phyloP scores from a whole-genome alignment of 495 filamentous ascomycete genomes.

The Symbiotaphrina buchneri region DNA sequence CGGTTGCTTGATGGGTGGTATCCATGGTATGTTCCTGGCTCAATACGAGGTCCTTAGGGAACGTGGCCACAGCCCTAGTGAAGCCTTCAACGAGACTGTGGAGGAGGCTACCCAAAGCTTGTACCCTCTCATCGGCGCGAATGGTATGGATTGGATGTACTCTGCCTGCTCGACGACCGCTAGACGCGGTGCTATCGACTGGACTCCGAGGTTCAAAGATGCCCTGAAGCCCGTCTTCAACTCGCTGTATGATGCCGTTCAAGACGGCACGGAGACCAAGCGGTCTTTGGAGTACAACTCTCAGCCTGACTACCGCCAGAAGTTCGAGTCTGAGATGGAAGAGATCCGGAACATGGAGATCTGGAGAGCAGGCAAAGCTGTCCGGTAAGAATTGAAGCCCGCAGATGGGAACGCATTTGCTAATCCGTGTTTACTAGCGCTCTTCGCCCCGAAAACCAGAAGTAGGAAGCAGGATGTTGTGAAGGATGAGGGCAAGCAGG shows the following conservation, averaged over 20 bases:
- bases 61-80: constrained; percentile 85
- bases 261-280: constrained; percentile 76
- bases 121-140: constrained; percentile 85
- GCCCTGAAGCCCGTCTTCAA: constrained; percentile 97
- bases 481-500: neutral
- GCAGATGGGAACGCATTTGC: constrained; percentile 6
- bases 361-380: constrained; percentile 96
- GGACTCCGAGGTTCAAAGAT: constrained; percentile 86
- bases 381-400: constrained; percentile 32
- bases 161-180: constrained; percentile 97
- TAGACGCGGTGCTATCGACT: constrained; percentile 95
- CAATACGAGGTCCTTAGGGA: constrained; percentile 99
- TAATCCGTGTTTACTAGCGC: constrained; percentile 21
- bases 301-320: constrained; percentile 83
- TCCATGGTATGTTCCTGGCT: constrained; percentile 99
- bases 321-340: constrained; percentile 88
- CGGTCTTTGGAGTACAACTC: constrained; percentile 87
- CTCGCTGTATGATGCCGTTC: constrained; percentile 79
- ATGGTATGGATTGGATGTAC: constrained; percentile 99
- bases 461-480: constrained; percentile 23
- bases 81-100: constrained; percentile 99
- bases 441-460: constrained; percentile 85
- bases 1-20: constrained; percentile 98
- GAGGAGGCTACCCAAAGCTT: constrained; percentile 97
- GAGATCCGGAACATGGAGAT: constrained; percentile 95